Percentiles rank a stretch among this genome's conserved stretches.
Evolutionary conservation across 169 alveolate species (phyloP).

Genomic region (Plasmodium malariae): DNA sequence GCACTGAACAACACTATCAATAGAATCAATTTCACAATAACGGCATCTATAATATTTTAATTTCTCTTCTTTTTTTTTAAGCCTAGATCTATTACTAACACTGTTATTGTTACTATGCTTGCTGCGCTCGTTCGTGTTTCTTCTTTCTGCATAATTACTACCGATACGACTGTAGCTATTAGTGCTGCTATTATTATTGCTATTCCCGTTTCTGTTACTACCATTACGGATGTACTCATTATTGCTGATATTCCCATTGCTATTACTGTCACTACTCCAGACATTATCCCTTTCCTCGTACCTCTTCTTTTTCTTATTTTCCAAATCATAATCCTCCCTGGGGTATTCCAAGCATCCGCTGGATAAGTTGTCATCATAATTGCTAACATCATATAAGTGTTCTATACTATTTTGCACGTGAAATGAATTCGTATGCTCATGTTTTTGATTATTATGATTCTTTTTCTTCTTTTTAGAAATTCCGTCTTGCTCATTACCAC

Average conservation of each 20-base stretch:
- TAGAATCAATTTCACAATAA: conserved; percentile 76
- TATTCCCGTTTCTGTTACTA: neutral
- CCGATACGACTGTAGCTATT: neutral
- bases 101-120: neutral
- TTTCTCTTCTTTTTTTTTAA: conserved; percentile 13
- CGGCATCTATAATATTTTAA: conserved; percentile 72
- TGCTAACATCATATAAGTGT: too few species aligned
- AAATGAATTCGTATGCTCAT: too few species aligned
- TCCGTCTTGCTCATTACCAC: neutral
- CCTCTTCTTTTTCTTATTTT: neutral
- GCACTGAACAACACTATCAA: conserved; percentile 85
- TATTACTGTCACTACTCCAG: neutral
- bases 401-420: too few species aligned
- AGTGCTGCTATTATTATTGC: neutral
- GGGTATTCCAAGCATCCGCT: too few species aligned
- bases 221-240: neutral
- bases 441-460: too few species aligned
- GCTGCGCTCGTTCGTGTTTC: neutral
- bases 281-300: neutral
- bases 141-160: neutral
- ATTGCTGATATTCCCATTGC: neutral
- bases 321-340: neutral
- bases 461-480: too few species aligned
- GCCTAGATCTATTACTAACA: conserved; percentile 2
- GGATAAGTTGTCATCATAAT: too few species aligned